Percentiles rank a stretch among this genome's conserved stretches.
Evolutionary conservation across 2,329 filamentous ascomycete genomes (phyloP).

Genomic region (Knoxdaviesia capensis): DNA sequence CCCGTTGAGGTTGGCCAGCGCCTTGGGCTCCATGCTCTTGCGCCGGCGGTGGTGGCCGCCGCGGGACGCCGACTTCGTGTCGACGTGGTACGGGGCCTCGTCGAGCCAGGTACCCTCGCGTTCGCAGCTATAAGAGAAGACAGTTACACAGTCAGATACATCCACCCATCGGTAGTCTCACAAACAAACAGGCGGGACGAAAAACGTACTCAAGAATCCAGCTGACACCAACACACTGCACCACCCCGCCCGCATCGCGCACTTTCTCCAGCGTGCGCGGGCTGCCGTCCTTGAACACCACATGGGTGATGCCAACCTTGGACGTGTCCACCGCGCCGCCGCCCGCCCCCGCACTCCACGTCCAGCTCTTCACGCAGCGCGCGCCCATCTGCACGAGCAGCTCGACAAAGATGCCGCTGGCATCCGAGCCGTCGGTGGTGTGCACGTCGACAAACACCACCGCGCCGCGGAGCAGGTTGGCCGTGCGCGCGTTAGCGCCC

Average conservation of each 20-base stretch:
- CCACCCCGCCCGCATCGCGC: conserved; percentile 46
- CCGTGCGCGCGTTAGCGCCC: conserved; percentile 26
- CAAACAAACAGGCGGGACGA: neutral
- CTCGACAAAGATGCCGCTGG: conserved; percentile 63
- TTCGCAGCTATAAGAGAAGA: conserved; percentile 37
- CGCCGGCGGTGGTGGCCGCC: conserved; percentile 46
- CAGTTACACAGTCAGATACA: neutral
- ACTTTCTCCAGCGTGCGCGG: conserved; percentile 68
- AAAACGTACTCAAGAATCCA: conserved; percentile 70
- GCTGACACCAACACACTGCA: conserved; percentile 70
- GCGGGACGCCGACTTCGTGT: conserved; percentile 45
- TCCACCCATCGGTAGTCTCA: neutral
- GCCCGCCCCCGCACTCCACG: conserved; percentile 42
- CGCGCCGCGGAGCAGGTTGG: conserved; percentile 42
- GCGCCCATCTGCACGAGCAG: conserved; percentile 68
- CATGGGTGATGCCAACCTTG: conserved; percentile 64
- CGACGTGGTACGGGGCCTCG: conserved; percentile 48
- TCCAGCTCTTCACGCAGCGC: conserved; percentile 55
- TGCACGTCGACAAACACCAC: conserved; percentile 71
- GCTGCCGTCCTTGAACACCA: conserved; percentile 76
- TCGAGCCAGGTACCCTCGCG: conserved; percentile 59
- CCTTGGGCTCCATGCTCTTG: conserved; percentile 64
- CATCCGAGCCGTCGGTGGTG: conserved; percentile 63
- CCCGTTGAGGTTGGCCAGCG: conserved; percentile 48
- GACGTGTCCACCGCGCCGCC: conserved; percentile 12